Evolutionary conservation across 1,139 yeast genomes (phyloP).

Genomic region (Suhomyces bolitotheri): DNA sequence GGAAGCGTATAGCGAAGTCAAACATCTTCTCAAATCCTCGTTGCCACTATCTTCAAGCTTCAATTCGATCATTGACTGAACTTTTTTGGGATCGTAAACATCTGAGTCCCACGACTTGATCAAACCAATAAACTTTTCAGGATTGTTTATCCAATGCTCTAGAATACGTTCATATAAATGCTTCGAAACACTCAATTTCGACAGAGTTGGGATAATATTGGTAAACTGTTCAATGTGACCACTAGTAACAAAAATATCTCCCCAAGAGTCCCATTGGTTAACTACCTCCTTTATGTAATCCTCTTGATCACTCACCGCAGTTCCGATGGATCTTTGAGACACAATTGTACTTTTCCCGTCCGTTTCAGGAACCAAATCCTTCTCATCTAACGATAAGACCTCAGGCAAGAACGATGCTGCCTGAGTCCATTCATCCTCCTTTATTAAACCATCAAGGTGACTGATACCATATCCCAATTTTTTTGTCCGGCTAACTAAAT

Average conservation of each 20-base stretch:
- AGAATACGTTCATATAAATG: conserved; percentile 55
- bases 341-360: conserved; percentile 35
- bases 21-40: conserved; percentile 42
- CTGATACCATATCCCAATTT: conserved; percentile 62
- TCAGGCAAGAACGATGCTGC: conserved; percentile 53
- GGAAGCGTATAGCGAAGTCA: conserved; percentile 58
- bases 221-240: conserved; percentile 51
- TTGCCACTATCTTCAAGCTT: conserved; percentile 22
- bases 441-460: conserved; percentile 59
- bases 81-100: conserved; percentile 48
- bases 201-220: conserved; percentile 50
- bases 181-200: conserved; percentile 23
- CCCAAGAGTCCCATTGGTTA: conserved; percentile 70
- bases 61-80: conserved; percentile 51
- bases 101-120: conserved; percentile 60
- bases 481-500: conserved; percentile 49
- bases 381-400: conserved; percentile 26
- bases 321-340: conserved; percentile 2
- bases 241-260: conserved; percentile 52
- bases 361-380: conserved; percentile 7
- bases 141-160: conserved; percentile 46
- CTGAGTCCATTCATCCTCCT: conserved; percentile 48
- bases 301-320: conserved; percentile 30
- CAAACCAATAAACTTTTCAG: conserved; percentile 38
- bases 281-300: conserved; percentile 32